Conservation (phyloP, 2,329 filamentous ascomycete species). For the Ascochyta clinopodiicola region DNA sequence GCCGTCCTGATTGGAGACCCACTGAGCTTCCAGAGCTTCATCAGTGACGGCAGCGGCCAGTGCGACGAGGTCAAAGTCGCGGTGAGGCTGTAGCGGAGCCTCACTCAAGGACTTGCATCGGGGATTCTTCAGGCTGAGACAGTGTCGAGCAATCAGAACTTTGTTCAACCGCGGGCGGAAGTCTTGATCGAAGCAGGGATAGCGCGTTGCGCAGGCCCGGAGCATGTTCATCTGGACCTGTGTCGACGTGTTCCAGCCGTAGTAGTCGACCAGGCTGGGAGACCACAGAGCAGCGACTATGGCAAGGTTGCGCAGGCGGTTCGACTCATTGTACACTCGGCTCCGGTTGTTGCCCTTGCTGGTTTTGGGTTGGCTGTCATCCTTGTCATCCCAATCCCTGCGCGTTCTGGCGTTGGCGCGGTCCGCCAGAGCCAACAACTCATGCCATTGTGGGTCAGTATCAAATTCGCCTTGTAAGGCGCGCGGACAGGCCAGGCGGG, state of each 20-base stretch:
- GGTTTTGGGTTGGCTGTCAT: too few species aligned
- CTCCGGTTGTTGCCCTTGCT: neutral
- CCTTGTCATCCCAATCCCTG: neutral
- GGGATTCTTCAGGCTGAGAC: neutral
- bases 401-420: neutral
- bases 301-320: constrained; percentile 1
- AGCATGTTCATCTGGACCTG: neutral
- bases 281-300: neutral
- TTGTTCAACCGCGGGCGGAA: neutral
- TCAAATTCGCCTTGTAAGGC: neutral
- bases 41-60: neutral
- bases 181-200: neutral
- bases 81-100: neutral
- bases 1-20: neutral
- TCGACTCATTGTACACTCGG: neutral
- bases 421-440: neutral
- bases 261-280: neutral
- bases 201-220: neutral
- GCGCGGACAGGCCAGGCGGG: neutral
- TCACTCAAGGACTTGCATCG: neutral
- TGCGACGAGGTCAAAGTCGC: neutral
- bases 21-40: neutral
- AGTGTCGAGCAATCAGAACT: neutral
- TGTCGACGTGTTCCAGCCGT: neutral
- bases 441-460: neutral